phyloP scores from a whole-genome alignment of 2,329 filamentous ascomycete genomes.

The Ophiostoma triangulosporum region DNA sequence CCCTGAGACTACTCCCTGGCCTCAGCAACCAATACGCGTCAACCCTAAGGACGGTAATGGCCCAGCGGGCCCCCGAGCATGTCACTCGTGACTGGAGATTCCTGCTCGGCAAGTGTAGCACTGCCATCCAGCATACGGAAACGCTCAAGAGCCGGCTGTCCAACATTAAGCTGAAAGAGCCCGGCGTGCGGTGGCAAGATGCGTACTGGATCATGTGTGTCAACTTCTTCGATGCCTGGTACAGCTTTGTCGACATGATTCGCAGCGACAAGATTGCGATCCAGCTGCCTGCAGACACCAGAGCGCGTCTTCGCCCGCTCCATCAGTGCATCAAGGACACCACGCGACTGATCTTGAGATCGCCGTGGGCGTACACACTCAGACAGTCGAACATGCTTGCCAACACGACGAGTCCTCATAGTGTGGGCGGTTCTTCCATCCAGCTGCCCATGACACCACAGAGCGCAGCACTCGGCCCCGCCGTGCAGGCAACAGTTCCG shows the following conservation, averaged over 20 bases:
- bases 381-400: conserved; percentile 20
- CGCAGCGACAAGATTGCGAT: conserved; percentile 40
- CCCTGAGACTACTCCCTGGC: conserved; percentile 56
- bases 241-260: conserved; percentile 48
- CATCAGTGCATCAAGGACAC: conserved; percentile 76
- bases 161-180: conserved; percentile 73
- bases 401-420: conserved; percentile 15
- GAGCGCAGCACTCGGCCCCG: conserved; percentile 77
- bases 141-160: conserved; percentile 59
- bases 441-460: conserved; percentile 71
- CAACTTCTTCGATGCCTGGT: conserved; percentile 57
- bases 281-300: conserved; percentile 51
- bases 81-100: conserved; percentile 53
- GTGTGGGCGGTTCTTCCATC: conserved; percentile 11
- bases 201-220: conserved; percentile 60
- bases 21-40: conserved; percentile 53
- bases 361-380: conserved; percentile 38
- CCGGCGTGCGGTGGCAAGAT: conserved; percentile 51
- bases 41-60: conserved; percentile 49
- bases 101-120: conserved; percentile 57
- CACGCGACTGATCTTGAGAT: conserved; percentile 52
- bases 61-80: conserved; percentile 43
- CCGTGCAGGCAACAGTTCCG: conserved; percentile 78
- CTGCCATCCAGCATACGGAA: conserved; percentile 60
- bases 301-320: conserved; percentile 61